Base-by-base conservation (phyloP, 805 yeast species). In the Ascoidea tarda region DNA sequence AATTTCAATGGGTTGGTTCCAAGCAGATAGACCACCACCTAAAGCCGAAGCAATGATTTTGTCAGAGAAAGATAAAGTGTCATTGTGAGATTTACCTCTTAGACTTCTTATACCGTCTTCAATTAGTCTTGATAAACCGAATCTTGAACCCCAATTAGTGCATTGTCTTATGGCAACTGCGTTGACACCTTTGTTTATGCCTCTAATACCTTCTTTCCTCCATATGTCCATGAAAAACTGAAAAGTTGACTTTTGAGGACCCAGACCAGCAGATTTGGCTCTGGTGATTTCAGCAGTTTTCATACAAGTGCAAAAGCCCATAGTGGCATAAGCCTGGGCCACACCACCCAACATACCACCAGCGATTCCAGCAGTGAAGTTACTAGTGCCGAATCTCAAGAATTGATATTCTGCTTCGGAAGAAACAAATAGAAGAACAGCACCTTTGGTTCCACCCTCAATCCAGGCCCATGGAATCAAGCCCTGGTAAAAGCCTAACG, bases 391-490 rank as follows among this genome's bases (percentile, higher is more conserved):
- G 21, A 82, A 55, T 38, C 66, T 68, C 62, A 75, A 81, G 61
- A 82, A 79, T 50, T 76, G 77, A 67, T 87, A 87, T 69, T 93
- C 98, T 51, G 88, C 86, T 66, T 93, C 98, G 49, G 95, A 81
- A 48, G 96, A 84, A 44, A 89, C 96, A 62, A 93, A 93, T 59
- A 93, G 74, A 53, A 93, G 74, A 6, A 90, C 96, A 5, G 98
- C 97, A 66, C 99, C 99, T 68, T 93, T 93, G 46, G 99, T 93
- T n/a, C 96, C 86, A 6, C 96, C 99, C 69, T 91, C 99, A 60
- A 93, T 86, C 97, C 98, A 90, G 5, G 98, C 99, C 99, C 99
- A 93, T 49, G 99, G 99, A 58, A 91, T 90, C 65, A 93, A 75
- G 33, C 99, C 99, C 69, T 93, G 99, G 70, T 90, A 93, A 71